Evolutionary conservation across 345 rosid genomes (phyloP).

Genomic region (Moringa oleifera): DNA sequence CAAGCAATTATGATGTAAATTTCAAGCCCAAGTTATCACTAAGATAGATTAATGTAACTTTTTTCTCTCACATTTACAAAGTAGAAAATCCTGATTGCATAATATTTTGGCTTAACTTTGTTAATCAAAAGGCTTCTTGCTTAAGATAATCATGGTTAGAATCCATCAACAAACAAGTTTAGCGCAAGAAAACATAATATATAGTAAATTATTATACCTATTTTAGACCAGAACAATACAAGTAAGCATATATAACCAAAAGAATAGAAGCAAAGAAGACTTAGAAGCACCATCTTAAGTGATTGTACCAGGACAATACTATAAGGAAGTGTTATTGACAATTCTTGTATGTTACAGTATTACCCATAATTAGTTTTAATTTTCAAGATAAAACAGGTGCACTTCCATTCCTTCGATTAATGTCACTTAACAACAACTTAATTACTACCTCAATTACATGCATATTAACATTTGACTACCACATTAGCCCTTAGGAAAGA

Average conservation of each 20-base stretch:
- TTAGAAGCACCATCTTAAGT: slow-evolving; percentile 46
- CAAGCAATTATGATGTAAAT: not conserved
- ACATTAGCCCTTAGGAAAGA: not conserved
- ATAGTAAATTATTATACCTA: slow-evolving; percentile 29
- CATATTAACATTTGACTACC: not conserved
- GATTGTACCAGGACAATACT: slow-evolving; percentile 26
- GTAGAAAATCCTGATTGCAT: slow-evolving; percentile 32
- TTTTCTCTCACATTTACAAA: slow-evolving; percentile 32
- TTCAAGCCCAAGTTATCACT: not conserved
- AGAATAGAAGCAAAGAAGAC: slow-evolving; percentile 66
- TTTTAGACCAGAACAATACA: slow-evolving; percentile 85
- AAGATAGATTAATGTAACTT: no score
- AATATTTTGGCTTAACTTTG: slow-evolving; percentile 49
- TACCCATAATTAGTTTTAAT: no score
- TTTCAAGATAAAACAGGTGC: not conserved
- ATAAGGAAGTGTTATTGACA: slow-evolving; percentile 3
- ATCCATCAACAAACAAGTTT: not conserved
- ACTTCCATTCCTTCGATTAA: not conserved
- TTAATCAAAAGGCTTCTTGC: slow-evolving; percentile 51
- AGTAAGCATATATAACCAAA: slow-evolving; percentile 72
- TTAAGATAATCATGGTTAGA: slow-evolving; percentile 17
- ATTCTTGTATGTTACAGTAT: not conserved
- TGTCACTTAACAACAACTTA: no score
- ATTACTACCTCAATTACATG: not conserved
- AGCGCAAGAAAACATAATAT: not conserved